Evolutionary conservation across 192 early-diverging fungal genomes (phyloP), one percentile per base, ranked within the genome.

Genomic region (Phlyctochytrium arcticum): DNA sequence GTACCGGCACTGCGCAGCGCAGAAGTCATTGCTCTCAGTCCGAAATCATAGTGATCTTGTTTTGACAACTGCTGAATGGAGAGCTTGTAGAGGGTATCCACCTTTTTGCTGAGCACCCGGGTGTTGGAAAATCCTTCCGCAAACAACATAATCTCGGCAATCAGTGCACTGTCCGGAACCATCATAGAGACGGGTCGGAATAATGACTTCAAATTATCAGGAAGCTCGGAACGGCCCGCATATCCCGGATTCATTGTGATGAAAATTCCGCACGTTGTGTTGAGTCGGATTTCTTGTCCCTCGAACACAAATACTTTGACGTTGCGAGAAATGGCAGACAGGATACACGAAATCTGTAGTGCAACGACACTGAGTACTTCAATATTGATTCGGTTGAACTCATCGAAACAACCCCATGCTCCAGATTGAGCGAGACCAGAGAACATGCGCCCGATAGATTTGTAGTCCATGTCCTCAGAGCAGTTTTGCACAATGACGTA

Each of bases 341-440:
- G 63, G 54, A 84, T 85, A 42, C 65, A 77, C 21, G 78, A 81
- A 19, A 85, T 77, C 59, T 85, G 83, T 33, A 80, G 63, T 5
- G 83, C 83, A 29, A 85, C 80, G 44, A 85, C 83, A 70, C 65
- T 70, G 9, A 85, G 62, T 10, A 85, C 83, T 62, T 85, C 83
- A 75, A 85, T 85, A 59, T 85, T 80, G 62, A 85, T 85, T 26
- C 83, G 72, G 54, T 85, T 85, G 70, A 85, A 85, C 64, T 85
- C 83, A 61, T 85, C 83, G 57, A 85, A 85, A 56, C 81, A 83
- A n/a, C 83, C 80, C 83, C 83, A 85, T 23, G 83, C 83, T 23
- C 83, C 83, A 17, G 81, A 81, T 68, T 85, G 83, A 5, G 78
- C 70, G 19, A 85, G 70, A 49, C 83, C 83, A 29, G 78, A 76